These are phyloP conservation scores for Metschnikowia reukaufii DNA, from an alignment of 805 yeast species.

Conservation along the genomic window DNA sequence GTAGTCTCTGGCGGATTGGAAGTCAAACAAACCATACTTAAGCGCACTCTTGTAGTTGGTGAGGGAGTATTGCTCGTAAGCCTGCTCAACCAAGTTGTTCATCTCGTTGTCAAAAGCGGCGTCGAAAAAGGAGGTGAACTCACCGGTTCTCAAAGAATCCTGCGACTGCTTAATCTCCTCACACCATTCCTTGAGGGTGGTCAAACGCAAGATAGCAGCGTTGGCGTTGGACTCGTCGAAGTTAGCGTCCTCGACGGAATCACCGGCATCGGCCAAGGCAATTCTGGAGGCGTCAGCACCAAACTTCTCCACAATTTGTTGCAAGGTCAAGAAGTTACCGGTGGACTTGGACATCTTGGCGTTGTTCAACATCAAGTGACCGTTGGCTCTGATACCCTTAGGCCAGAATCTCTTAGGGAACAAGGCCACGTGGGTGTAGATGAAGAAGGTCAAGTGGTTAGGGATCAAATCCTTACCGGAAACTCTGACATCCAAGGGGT, in stretches of 20 bases:
- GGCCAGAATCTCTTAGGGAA: slow-evolving; percentile 95
- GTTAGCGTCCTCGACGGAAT: slow-evolving; percentile 95
- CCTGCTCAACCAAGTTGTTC: slow-evolving; percentile 74
- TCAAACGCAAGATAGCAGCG: slow-evolving; percentile 93
- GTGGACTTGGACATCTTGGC: slow-evolving; percentile 98
- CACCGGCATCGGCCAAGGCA: slow-evolving; percentile 98
- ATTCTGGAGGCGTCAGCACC: slow-evolving; percentile 98
- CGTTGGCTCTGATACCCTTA: slow-evolving; percentile 88
- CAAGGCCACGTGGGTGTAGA: slow-evolving; percentile 88
- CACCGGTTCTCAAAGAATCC: slow-evolving; percentile 50
- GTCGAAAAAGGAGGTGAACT: slow-evolving; percentile 68
- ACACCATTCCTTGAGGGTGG: slow-evolving; percentile 92
- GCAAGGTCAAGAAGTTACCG: slow-evolving; percentile 92
- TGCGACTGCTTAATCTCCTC: slow-evolving; percentile 65
- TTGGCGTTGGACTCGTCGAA: slow-evolving; percentile 95
- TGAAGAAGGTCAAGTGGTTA: slow-evolving; percentile 93
- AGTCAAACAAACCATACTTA: slow-evolving; percentile 88
- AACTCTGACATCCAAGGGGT: slow-evolving; percentile 87
- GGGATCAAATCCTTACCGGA: slow-evolving; percentile 98
- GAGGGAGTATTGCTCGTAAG: slow-evolving; percentile 65
- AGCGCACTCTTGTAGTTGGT: slow-evolving; percentile 87
- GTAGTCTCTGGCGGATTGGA: slow-evolving; percentile 93
- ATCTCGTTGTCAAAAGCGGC: slow-evolving; percentile 90
- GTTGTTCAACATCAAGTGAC: slow-evolving; percentile 92
- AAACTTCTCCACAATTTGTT: slow-evolving; percentile 79